These are phyloP conservation scores for Cercospora citrullina DNA, from an alignment of 2,329 filamentous ascomycete genomes.

Conservation along the genomic window DNA sequence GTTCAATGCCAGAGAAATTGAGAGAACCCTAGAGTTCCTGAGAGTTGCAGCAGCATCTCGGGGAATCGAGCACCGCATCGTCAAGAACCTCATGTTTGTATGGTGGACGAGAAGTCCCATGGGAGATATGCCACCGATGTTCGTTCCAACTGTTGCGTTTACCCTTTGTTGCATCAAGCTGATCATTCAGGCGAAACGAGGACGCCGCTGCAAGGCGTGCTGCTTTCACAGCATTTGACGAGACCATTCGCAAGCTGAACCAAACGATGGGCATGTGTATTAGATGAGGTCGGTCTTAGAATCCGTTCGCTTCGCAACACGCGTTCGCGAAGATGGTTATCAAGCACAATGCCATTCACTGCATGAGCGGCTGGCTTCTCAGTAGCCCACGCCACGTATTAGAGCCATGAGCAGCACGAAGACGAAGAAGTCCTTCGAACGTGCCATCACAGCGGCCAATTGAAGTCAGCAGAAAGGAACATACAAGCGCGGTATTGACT, in stretches of 20 bases:
- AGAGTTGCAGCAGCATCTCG: slow-evolving; percentile 61
- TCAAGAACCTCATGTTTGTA: slow-evolving; percentile 63
- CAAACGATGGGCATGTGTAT: slow-evolving; percentile 67
- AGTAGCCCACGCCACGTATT: neutral
- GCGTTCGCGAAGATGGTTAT: neutral
- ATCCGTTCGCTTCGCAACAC: neutral
- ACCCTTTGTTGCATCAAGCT: neutral
- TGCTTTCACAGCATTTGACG: slow-evolving; percentile 64
- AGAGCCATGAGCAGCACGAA: neutral
- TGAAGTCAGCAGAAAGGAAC: neutral
- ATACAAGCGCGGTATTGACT: neutral
- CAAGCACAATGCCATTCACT: no score
- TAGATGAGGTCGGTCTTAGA: slow-evolving; percentile 21
- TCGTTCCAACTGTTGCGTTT: neutral
- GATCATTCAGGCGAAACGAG: slow-evolving; percentile 11
- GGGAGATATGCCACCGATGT: slow-evolving; percentile 10
- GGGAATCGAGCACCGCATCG: slow-evolving; percentile 69
- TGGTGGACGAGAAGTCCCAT: slow-evolving; percentile 4
- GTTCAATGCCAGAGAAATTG: slow-evolving; percentile 56
- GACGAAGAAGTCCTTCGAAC: neutral
- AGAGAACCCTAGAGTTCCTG: slow-evolving; percentile 70
- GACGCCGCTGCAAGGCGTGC: slow-evolving; percentile 27
- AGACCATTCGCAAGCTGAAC: slow-evolving; percentile 72
- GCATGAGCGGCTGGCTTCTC: neutral
- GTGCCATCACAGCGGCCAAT: neutral